Base-by-base conservation (phyloP, 2,329 filamentous ascomycete species). In the Reticulascus tulasneorum region DNA sequence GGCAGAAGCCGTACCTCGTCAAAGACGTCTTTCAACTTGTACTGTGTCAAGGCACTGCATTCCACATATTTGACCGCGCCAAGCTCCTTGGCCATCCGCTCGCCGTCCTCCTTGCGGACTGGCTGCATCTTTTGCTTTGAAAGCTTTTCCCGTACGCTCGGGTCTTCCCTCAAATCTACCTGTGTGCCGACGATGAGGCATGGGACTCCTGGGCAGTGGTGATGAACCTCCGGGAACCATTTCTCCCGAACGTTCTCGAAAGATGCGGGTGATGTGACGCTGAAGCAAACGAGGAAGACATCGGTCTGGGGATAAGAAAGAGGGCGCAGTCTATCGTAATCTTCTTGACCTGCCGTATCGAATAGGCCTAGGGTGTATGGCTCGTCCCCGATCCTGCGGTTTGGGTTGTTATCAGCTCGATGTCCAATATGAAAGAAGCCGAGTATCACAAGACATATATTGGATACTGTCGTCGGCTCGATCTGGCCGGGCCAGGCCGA, bases 171-270 rank as follows among this genome's bases (percentile, higher is more conserved):
- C 65, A 98, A 73, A 81, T 98, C 93, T 46, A 91, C 90, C 69
- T 98, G 93, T 17, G 93, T 98, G 53, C 93, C 93, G 44, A 98
- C 93, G 50, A 98, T 96, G 48, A 98, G 75, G 74, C 93, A 97
- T 35, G 93, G 93, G 23, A 98, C 93, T 47, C 93, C 93, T 13
- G 93, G 93, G 62, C 93, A 98, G 68, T 98, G 93, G 66, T 98
- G 93, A 63, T 94, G 90, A 27, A 98, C 93, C 67, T 98, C 93
- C 29, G 93, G 93, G 55, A 96, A 95, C 91, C 90, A 96, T 67
- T 96, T 96, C 74, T 96, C 91, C 55, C 90, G 83, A 33, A 97
- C 93, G 84, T 98, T 98, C 64, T 98, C 93, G 64, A 98, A 98
- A 7, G 90, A 96, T 25, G 93, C 90, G 25, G 91, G 93, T 29